phyloP scores from a whole-genome alignment of 768 basidiomycete genomes.

The Naganishia antarctica region DNA sequence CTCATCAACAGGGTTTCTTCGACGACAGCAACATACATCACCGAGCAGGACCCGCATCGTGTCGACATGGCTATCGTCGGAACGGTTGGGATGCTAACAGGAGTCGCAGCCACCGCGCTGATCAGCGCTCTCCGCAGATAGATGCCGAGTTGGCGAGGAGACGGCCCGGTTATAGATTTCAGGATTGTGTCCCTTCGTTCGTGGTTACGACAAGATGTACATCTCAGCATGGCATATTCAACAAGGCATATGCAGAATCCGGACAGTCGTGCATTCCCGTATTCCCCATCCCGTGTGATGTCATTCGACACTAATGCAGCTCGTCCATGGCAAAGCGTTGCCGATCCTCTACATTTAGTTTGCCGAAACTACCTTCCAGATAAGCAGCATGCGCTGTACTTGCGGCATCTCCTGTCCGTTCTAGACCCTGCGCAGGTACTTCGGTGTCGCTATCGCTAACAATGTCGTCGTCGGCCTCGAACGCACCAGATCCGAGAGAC shows the following conservation, averaged over 20 bases:
- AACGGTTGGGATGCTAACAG: conserved; percentile 1
- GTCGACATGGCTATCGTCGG: conserved; percentile 21
- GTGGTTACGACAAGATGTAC: no score
- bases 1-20: conserved; percentile 1
- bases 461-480: neutral
- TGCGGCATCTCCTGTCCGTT: neutral
- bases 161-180: no score
- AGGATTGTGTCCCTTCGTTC: no score
- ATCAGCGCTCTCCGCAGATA: neutral
- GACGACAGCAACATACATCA: neutral
- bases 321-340: conserved; percentile 1
- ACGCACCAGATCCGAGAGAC: neutral
- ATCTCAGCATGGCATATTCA: no score
- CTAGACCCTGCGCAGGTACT: neutral
- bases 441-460: conserved; percentile 12
- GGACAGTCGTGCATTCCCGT: no score
- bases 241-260: no score
- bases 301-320: no score
- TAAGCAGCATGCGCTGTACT: neutral
- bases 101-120: neutral
- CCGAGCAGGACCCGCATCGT: conserved; percentile 9
- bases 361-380: conserved; percentile 17
- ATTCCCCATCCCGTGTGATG: no score
- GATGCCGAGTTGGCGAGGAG: no score
- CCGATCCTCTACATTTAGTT: conserved; percentile 4